Conservation (phyloP, 2,329 filamentous ascomycete species). For the Colletotrichum sansevieriae region DNA sequence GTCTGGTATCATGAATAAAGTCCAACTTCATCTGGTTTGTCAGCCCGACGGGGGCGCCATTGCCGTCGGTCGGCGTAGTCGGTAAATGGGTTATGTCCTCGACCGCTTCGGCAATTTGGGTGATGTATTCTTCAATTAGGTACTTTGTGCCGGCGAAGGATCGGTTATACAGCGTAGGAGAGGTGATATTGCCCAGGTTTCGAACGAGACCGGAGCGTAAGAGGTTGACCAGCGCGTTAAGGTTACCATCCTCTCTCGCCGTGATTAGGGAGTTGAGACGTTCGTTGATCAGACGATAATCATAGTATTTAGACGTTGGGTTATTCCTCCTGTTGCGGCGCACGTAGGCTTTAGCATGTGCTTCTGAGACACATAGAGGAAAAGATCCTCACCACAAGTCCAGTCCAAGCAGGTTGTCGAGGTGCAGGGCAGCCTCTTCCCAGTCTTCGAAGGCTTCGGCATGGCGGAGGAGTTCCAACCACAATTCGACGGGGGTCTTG, state of each 20-base stretch:
- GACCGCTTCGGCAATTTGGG: conserved; percentile 84
- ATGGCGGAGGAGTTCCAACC: conserved; percentile 74
- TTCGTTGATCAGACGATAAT: conserved; percentile 86
- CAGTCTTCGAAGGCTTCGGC: conserved; percentile 85
- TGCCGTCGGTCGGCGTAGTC: conserved; percentile 62
- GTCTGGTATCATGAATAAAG: conserved; percentile 86
- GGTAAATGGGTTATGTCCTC: conserved; percentile 79
- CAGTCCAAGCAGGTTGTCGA: conserved; percentile 85
- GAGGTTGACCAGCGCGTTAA: conserved; percentile 81
- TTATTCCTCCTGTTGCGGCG: conserved; percentile 77
- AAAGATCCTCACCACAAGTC: conserved; percentile 76
- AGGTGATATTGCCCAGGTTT: conserved; percentile 92
- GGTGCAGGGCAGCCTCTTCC: conserved; percentile 83
- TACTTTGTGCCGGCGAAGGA: conserved; percentile 91
- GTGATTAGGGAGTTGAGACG: conserved; percentile 78
- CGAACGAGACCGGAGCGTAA: conserved; percentile 83
- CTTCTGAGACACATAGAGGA: conserved; percentile 23
- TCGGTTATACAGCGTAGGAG: conserved; percentile 83
- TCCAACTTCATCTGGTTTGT: conserved; percentile 86
- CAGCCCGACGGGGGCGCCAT: conserved; percentile 55
- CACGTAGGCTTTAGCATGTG: conserved; percentile 35
- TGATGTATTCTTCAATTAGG: conserved; percentile 91
- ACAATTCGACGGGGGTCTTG: conserved; percentile 73
- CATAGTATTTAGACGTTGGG: conserved; percentile 84
- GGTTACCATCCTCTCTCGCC: conserved; percentile 78